Evolutionary conservation across 2,329 filamentous ascomycete genomes (phyloP).

Genomic region (Westerdykella sp.): DNA sequence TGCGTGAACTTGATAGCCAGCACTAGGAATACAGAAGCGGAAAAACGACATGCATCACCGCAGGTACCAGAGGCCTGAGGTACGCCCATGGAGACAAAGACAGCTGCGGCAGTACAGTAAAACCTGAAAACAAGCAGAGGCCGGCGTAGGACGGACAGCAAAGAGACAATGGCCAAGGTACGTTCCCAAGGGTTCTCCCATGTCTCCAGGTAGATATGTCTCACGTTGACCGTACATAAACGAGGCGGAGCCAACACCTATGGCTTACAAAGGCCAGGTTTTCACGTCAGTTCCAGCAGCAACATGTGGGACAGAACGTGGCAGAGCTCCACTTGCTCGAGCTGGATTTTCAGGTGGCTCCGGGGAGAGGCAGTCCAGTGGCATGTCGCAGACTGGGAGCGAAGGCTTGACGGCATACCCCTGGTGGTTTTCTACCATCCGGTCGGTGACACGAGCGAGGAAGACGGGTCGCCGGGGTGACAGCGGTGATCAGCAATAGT

Average conservation of each 20-base stretch:
- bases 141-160: no score
- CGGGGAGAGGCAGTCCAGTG: background rate
- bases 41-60: no score
- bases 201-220: slow-evolving; percentile 1
- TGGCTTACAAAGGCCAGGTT: background rate
- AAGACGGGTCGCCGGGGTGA: background rate
- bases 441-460: background rate
- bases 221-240: slow-evolving; percentile 4
- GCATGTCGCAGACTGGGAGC: background rate
- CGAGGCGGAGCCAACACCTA: slow-evolving; percentile 1
- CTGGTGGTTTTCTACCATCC: background rate
- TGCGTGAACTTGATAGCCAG: no score
- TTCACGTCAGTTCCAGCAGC: background rate
- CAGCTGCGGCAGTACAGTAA: no score
- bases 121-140: no score
- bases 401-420: background rate
- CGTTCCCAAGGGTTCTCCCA: no score
- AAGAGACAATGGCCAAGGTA: slow-evolving; percentile 2
- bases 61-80: no score
- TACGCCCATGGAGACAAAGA: no score
- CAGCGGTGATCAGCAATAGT: background rate
- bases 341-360: background rate
- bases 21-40: no score
- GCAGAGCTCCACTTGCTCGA: background rate
- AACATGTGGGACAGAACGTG: slow-evolving; percentile 2